A percentile compares a stretch with the other conserved stretches of the same genome.
These are phyloP conservation scores for Ceratocystis colombiana DNA, from an alignment of 2,329 filamentous ascomycete genomes.

Conservation along the genomic window DNA sequence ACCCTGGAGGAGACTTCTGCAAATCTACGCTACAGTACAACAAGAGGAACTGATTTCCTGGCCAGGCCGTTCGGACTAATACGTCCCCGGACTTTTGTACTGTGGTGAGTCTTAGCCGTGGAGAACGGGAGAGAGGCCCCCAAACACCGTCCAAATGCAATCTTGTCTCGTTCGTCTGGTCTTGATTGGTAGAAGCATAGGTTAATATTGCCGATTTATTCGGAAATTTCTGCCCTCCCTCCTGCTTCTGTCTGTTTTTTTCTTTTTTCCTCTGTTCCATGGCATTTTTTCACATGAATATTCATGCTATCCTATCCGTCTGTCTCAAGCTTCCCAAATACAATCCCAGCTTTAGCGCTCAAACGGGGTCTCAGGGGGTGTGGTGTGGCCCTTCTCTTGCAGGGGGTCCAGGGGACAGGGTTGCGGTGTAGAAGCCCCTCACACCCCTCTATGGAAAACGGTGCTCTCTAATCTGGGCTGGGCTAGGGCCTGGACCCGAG, in stretches of 20 bases:
- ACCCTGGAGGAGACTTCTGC: no score
- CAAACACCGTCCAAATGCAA: background rate
- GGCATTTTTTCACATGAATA: background rate
- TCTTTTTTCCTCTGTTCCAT: background rate
- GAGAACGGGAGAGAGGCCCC: background rate
- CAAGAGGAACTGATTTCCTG: no score
- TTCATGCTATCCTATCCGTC: background rate
- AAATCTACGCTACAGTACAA: no score
- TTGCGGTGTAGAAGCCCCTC: background rate
- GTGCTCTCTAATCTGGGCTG: background rate
- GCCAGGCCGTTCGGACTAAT: no score
- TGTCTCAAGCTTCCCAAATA: background rate
- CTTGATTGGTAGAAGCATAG: background rate
- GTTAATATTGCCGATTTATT: background rate
- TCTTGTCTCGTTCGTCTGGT: background rate
- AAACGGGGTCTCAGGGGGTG: background rate
- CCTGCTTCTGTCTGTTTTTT: background rate
- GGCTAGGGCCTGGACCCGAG: background rate
- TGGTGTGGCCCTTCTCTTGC: background rate
- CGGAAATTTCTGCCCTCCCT: background rate
- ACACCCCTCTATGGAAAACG: background rate
- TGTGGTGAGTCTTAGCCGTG: no score
- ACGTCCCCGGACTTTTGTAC: no score
- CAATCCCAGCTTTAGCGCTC: conserved; percentile 1
- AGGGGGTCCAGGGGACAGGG: background rate